Conservation (phyloP, 768 basidiomycete species). For the Vishniacozyma victoriae region DNA sequence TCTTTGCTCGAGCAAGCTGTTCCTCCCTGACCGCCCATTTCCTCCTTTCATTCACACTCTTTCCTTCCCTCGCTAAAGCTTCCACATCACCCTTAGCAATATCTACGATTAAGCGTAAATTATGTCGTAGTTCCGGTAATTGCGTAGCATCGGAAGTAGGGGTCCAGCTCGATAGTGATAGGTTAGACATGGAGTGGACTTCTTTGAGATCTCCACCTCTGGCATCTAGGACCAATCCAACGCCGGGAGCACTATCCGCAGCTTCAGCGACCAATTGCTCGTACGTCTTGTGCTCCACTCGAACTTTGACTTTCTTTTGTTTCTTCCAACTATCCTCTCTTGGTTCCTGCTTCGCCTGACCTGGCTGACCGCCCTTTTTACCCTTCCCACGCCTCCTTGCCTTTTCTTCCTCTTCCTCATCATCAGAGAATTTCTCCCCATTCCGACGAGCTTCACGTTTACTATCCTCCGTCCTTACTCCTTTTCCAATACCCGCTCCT, state of each 20-base stretch:
- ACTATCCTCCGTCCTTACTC: slow-evolving; percentile 46
- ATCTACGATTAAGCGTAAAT: slow-evolving; percentile 78
- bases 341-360: slow-evolving; percentile 49
- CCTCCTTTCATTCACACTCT: slow-evolving; percentile 70
- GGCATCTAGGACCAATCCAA: slow-evolving; percentile 90
- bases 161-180: slow-evolving; percentile 68
- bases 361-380: slow-evolving; percentile 5
- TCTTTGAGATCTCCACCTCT: slow-evolving; percentile 88
- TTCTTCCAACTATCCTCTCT: slow-evolving; percentile 76
- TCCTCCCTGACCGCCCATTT: slow-evolving; percentile 68
- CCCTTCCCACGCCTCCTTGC: slow-evolving; percentile 14
- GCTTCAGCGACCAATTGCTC: slow-evolving; percentile 90
- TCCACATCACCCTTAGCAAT: slow-evolving; percentile 77
- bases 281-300: slow-evolving; percentile 90
- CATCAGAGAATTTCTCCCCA: slow-evolving; percentile 39
- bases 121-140: slow-evolving; percentile 95
- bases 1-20: slow-evolving; percentile 59
- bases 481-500: slow-evolving; percentile 41
- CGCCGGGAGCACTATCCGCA: slow-evolving; percentile 54
- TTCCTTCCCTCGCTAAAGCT: slow-evolving; percentile 83
- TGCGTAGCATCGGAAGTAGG: slow-evolving; percentile 79
- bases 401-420: slow-evolving; percentile 38
- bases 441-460: slow-evolving; percentile 42
- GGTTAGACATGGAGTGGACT: slow-evolving; percentile 73
- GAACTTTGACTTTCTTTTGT: slow-evolving; percentile 70